Percentiles rank a stretch among this genome's conserved stretches.
phyloP scores from a whole-genome alignment of 305 asterid genomes.

The Galium porrigens region DNA sequence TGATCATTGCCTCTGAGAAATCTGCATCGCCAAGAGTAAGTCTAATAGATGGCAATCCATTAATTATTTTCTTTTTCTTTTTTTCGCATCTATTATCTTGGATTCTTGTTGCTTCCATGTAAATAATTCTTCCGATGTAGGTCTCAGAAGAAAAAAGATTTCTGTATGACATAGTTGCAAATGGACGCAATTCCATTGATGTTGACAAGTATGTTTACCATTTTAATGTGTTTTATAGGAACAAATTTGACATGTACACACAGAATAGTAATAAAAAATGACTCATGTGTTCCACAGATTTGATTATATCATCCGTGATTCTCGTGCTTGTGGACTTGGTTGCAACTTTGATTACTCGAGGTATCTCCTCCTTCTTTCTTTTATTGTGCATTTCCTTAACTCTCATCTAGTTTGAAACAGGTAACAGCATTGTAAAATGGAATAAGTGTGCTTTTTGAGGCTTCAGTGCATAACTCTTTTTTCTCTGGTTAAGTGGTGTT shows the following conservation, averaged over 20 bases:
- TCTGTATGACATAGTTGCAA: conserved; percentile 78
- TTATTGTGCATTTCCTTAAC: not conserved
- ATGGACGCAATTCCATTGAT: conserved; percentile 86
- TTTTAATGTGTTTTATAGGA: conserved; percentile 14
- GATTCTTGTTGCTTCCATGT: not conserved
- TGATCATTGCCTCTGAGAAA: conserved; percentile 57
- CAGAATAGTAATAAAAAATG: conserved; percentile 14
- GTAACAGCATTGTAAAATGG: not conserved
- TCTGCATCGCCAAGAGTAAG: conserved; percentile 39
- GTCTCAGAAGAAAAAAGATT: conserved; percentile 47
- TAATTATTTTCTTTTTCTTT: not conserved
- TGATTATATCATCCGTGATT: conserved; percentile 77
- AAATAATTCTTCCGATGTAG: conserved; percentile 24
- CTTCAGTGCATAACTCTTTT: not conserved
- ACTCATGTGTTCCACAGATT: conserved; percentile 36
- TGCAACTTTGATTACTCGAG: conserved; percentile 72
- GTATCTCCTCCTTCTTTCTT: conserved; percentile 20
- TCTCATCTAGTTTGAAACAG: not conserved
- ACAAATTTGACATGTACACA: conserved; percentile 6
- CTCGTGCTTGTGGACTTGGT: conserved; percentile 83
- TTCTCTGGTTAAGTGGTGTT: not conserved
- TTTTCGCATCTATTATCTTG: not conserved
- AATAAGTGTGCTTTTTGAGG: not conserved
- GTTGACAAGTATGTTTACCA: conserved; percentile 60
- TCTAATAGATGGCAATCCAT: conserved; percentile 3